Conservation (phyloP, 2,329 filamentous ascomycete genomes). For the Aciculosporium take region DNA sequence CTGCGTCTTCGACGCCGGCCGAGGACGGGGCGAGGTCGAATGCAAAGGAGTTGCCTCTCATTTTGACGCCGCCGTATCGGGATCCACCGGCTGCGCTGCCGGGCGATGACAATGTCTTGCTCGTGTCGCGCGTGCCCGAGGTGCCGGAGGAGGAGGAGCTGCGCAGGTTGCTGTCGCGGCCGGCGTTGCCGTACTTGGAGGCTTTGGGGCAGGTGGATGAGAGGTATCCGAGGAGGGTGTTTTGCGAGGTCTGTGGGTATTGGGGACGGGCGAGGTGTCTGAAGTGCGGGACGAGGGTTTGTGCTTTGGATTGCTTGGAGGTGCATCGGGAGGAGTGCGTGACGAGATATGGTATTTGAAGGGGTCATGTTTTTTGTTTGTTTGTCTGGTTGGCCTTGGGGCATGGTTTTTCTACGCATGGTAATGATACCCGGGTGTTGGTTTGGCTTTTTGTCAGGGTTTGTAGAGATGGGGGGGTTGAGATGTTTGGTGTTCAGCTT, state of each 20-base stretch:
- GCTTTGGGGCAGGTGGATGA: constrained; percentile 34
- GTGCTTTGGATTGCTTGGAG: constrained; percentile 60
- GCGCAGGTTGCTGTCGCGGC: constrained; percentile 45
- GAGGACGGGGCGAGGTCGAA: constrained; percentile 18
- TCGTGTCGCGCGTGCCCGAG: constrained; percentile 42
- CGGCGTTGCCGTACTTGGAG: constrained; percentile 55
- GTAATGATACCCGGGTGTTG: too few species aligned
- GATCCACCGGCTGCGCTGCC: constrained; percentile 26
- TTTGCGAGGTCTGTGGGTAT: constrained; percentile 71
- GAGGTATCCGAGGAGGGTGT: constrained; percentile 44
- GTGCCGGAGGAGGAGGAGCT: constrained; percentile 48
- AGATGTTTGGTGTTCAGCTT: neutral
- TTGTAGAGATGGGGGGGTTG: too few species aligned
- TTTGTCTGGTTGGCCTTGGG: constrained; percentile 2
- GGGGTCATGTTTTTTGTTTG: neutral
- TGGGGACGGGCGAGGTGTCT: constrained; percentile 65
- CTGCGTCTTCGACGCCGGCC: constrained; percentile 13
- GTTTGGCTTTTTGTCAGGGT: too few species aligned
- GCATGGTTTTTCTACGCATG: too few species aligned
- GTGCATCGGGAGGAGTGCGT: constrained; percentile 60
- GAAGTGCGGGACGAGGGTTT: constrained; percentile 67
- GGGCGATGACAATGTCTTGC: constrained; percentile 41
- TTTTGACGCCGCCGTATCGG: constrained; percentile 22
- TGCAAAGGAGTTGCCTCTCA: constrained; percentile 11
- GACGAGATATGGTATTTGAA: constrained; percentile 43